These are phyloP conservation scores for Picochlorum sp. DNA, from an alignment of 139 green algal genomes.

Conservation along the genomic window DNA sequence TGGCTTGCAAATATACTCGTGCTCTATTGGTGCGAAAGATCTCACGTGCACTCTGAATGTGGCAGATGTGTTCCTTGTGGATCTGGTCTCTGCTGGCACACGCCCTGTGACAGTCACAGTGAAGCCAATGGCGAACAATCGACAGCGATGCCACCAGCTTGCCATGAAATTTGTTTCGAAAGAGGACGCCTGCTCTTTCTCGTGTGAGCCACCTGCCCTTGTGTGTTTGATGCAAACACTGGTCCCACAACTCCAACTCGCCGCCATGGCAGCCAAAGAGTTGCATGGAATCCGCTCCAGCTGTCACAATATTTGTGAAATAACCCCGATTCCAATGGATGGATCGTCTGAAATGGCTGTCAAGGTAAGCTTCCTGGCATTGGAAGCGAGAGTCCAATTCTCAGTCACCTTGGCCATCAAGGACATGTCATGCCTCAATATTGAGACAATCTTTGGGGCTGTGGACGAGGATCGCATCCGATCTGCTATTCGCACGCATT, in stretches of 20 bases:
- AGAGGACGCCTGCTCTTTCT: background rate
- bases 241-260: background rate
- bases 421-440: background rate
- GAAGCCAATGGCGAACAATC: background rate
- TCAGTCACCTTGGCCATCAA: background rate
- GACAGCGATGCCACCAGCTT: background rate
- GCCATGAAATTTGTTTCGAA: background rate
- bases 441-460: background rate
- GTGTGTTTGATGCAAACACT: background rate
- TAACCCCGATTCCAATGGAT: background rate
- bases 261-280: background rate
- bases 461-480: background rate
- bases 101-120: background rate
- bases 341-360: background rate
- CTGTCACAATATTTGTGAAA: background rate
- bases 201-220: background rate
- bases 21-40: background rate
- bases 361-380: background rate
- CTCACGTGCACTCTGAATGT: background rate
- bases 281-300: background rate
- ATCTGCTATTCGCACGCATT: too few relatives aligned
- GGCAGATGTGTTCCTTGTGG: background rate
- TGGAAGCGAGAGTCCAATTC: background rate
- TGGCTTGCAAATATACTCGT: background rate
- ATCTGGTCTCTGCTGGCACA: background rate